These are phyloP conservation scores for Salix dunnii DNA, from an alignment of 345 rosid genomes.

Conservation along the genomic window DNA sequence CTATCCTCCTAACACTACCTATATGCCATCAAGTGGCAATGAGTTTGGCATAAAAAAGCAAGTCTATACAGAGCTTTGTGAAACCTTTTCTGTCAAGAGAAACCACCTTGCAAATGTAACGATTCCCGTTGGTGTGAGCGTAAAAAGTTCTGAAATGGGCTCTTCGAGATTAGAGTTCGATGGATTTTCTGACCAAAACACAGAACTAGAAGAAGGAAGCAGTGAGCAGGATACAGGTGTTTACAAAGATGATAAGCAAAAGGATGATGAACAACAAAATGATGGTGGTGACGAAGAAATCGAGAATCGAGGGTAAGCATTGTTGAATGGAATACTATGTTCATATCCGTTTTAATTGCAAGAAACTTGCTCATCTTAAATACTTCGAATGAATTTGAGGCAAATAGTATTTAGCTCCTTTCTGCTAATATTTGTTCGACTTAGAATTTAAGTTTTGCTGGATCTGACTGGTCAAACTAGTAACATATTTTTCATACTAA, in stretches of 20 bases:
- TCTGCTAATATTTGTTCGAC: no score
- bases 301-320: no score
- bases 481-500: no score
- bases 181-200: constrained; percentile 3
- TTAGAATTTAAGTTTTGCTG: no score
- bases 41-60: constrained; percentile 16
- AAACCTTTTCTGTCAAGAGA: constrained; percentile 16
- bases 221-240: constrained; percentile 9
- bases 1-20: background rate
- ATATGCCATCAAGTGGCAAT: background rate
- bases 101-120: constrained; percentile 5
- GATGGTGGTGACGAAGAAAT: background rate
- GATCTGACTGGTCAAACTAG: background rate
- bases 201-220: constrained; percentile 7
- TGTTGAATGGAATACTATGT: background rate
- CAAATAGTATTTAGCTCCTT: background rate
- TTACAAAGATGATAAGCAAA: constrained; percentile 5
- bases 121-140: constrained; percentile 4
- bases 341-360: background rate
- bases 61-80: constrained; percentile 30
- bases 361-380: no score
- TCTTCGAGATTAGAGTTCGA: constrained; percentile 14
- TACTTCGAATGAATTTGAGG: background rate
- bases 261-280: background rate
- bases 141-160: constrained; percentile 16